Conservation (phyloP, 2,329 filamentous ascomycete species). For the Huntiella omanensis region DNA sequence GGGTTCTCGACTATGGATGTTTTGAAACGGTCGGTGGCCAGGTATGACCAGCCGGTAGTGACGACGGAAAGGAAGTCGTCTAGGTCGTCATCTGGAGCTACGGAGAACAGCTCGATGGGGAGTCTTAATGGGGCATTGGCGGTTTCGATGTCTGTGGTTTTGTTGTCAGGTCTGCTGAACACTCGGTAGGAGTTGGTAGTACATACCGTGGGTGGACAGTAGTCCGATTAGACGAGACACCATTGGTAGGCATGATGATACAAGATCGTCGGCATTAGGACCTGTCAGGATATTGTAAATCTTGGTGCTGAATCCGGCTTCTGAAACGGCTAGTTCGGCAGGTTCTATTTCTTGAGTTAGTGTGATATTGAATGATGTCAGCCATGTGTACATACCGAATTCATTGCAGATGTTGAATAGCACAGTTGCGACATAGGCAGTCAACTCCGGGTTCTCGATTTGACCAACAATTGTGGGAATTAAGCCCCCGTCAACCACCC, state of each 20-base stretch:
- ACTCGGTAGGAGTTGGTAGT: neutral
- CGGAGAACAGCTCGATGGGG: conserved; percentile 28
- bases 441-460: conserved; percentile 27
- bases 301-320: conserved; percentile 28
- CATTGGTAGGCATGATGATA: conserved; percentile 20
- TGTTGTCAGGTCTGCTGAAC: neutral
- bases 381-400: conserved; percentile 30
- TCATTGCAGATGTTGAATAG: conserved; percentile 45
- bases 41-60: conserved; percentile 35
- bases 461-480: conserved; percentile 29
- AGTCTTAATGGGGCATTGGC: conserved; percentile 26
- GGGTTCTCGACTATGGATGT: conserved; percentile 23
- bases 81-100: conserved; percentile 29
- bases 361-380: neutral
- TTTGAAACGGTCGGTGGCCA: conserved; percentile 34
- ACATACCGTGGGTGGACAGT: conserved; percentile 29
- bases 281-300: conserved; percentile 31
- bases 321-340: conserved; percentile 35
- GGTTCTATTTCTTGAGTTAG: conserved; percentile 25
- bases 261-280: conserved; percentile 23
- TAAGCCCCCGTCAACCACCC: conserved; percentile 30
- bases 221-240: conserved; percentile 33
- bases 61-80: conserved; percentile 35
- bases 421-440: conserved; percentile 37
- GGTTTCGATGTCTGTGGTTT: conserved; percentile 23